Conservation (phyloP, 2,329 filamentous ascomycete genomes). For the Apiospora rasikravindrae region DNA sequence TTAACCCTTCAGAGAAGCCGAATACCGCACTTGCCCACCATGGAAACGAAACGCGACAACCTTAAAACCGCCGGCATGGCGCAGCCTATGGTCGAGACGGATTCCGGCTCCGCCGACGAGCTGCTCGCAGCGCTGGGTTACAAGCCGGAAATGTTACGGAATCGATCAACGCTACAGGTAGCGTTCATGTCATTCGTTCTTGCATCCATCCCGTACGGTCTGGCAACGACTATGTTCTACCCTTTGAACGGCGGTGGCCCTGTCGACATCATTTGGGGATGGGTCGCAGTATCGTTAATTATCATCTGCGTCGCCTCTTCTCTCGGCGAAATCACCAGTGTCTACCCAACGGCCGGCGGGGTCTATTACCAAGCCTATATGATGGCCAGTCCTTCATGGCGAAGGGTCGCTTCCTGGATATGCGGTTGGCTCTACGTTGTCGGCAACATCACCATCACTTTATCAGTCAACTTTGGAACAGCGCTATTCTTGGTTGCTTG, state of each 20-base stretch:
- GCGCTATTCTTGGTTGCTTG: constrained; percentile 66
- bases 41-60: constrained; percentile 23
- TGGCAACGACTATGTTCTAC: constrained; percentile 72
- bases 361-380: constrained; percentile 83
- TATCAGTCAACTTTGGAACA: constrained; percentile 83
- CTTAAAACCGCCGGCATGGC: constrained; percentile 19
- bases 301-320: constrained; percentile 74
- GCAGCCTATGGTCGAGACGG: constrained; percentile 35
- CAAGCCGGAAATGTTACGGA: constrained; percentile 67
- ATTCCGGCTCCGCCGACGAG: constrained; percentile 60
- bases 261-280: constrained; percentile 75
- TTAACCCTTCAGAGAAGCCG: neutral
- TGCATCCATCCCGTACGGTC: constrained; percentile 75
- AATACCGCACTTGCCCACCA: neutral
- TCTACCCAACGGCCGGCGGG: constrained; percentile 78
- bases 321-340: constrained; percentile 75
- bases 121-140: constrained; percentile 69
- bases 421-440: constrained; percentile 79
- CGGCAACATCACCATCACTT: constrained; percentile 81
- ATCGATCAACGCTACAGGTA: constrained; percentile 70
- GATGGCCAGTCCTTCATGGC: constrained; percentile 66
- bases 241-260: constrained; percentile 70
- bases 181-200: constrained; percentile 80
- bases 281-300: constrained; percentile 70
- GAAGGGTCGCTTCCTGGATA: constrained; percentile 70